Base-by-base conservation (phyloP, 225 moss, liverwort and hornwort species). In the Thuidium tamariscinum region DNA sequence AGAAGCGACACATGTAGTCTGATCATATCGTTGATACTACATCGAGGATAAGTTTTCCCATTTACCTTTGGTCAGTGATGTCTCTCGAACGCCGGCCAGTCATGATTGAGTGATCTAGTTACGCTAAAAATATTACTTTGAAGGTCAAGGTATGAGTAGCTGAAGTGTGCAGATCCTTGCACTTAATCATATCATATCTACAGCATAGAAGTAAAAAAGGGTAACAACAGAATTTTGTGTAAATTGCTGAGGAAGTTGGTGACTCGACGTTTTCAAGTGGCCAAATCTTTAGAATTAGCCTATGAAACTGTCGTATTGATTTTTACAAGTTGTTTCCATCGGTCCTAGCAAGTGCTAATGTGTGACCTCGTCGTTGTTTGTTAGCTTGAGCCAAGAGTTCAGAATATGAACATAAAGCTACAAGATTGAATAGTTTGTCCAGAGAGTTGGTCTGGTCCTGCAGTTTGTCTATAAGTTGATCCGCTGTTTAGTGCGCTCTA, bases 1-100 rank as follows among this genome's bases (percentile, higher is more conserved):
- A 88, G 91, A 91, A 83, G 89, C 91, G 91, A 91, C 88, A 83
- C 88, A 89, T 91, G 89, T 91, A 91, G 91, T 90, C 87, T 90
- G 92, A 92, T 27, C 89, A 80, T 89, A 85, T 91, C 89, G 88
- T 91, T 91, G 89, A 87, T 87, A 89, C 91, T 88, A 83, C 91
- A 89, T 85, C 91, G 91, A 83, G 89, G 89, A 83, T 91, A 91
- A 89, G 75, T 89, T 80, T 88, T 86, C 89, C 89, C 91, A 71
- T 89, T 88, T 91, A 83, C 89, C 91, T 91, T 88, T 91, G 91
- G 91, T 91, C 83, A 89, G 89, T 91, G 79, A 85, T 89, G 91
- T 91, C 88, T 83, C 89, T 91, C 78, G 86, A 90, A 90, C 88
- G 88, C 92, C 84, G 86, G 89, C 69, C 87, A 85, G 55, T 88